Base-by-base conservation (phyloP, 768 basidiomycete species). In the Wakefieldia striispora region DNA sequence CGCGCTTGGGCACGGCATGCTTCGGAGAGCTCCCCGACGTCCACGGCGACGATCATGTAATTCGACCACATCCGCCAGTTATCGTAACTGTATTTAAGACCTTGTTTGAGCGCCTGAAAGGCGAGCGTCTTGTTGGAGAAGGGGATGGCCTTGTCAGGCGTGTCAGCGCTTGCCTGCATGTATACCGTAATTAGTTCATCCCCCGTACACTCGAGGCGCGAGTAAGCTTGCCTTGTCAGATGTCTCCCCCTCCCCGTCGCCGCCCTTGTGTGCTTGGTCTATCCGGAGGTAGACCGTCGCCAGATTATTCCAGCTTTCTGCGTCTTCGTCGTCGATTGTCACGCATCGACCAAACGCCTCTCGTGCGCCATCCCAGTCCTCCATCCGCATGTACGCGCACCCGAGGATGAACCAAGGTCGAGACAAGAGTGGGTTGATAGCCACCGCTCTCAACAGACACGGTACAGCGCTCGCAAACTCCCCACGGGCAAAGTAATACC, bases 21-120 rank as follows among this genome's bases (percentile, higher is more conserved):
- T 63, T 99, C 95, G 1, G 82, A 75, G 42, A 97, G 77, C 64
- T 98, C 94, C 7, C 95, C 95, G 17, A 97, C 88, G 57, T 97
- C 93, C 68, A 97, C 76, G 4, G 91, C 79, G 23, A 98, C 86
- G 61, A 97, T 75, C 86, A 91, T 94, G 74, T 94, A 98, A 74
- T 99, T 99, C 53, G 79, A 78, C 97, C 97, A 99, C 89, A 99
- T 95, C 17, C 92, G 81, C 95, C 95, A 98, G 62, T 93, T 95
- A 23, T 91, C 85, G 65, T 92, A 89, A 42, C 81, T 80, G 67
- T 79, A 82, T 58, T 84, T 85, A 52, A 98, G 78, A 2, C 97
- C 95, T 52, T 91, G 89, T 56, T 88, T 86, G 23, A 99, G 84
- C 3, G 97, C 95, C 16, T 86, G 86, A 76, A 91, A 97, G 1